These are phyloP conservation scores for Furcasterigmium furcatum DNA, from an alignment of 2,329 filamentous ascomycete species.

Conservation along the genomic window DNA sequence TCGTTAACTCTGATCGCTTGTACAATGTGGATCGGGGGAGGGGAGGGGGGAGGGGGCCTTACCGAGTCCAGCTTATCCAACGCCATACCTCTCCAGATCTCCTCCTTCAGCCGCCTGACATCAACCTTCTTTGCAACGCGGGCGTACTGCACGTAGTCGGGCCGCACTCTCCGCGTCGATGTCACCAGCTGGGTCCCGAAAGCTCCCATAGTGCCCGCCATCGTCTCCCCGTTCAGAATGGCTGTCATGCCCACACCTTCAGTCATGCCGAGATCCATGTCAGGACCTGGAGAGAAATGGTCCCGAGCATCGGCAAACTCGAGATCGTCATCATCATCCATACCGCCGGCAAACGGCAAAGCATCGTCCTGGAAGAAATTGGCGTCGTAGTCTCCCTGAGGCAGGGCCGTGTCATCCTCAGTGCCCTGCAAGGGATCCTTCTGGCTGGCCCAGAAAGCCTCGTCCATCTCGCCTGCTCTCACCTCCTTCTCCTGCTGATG, in stretches of 20 bases:
- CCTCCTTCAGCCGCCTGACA: slow-evolving; percentile 65
- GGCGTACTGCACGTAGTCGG: slow-evolving; percentile 69
- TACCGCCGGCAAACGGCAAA: slow-evolving; percentile 62
- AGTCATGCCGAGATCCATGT: slow-evolving; percentile 40
- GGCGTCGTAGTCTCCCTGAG: slow-evolving; percentile 84
- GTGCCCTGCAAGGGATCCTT: slow-evolving; percentile 45
- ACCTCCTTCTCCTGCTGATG: slow-evolving; percentile 46
- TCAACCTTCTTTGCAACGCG: slow-evolving; percentile 70
- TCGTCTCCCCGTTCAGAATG: slow-evolving; percentile 47
- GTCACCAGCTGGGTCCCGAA: slow-evolving; percentile 69
- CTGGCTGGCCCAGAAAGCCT: slow-evolving; percentile 88
- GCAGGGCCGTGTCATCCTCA: slow-evolving; percentile 53
- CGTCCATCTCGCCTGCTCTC: slow-evolving; percentile 79
- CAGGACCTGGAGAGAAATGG: slow-evolving; percentile 67
- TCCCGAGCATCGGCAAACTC: slow-evolving; percentile 81
- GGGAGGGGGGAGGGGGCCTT: slow-evolving; percentile 6
- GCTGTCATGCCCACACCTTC: slow-evolving; percentile 44
- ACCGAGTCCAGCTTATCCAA: slow-evolving; percentile 48
- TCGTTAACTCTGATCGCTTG: no score
- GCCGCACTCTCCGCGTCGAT: slow-evolving; percentile 57
- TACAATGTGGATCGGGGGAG: no score
- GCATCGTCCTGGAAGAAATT: slow-evolving; percentile 95
- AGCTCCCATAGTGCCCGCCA: slow-evolving; percentile 41
- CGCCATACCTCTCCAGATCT: slow-evolving; percentile 66
- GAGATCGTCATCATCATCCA: slow-evolving; percentile 57